Evolutionary conservation across 768 basidiomycete genomes (phyloP), one percentile per base, ranked within the genome.

Genomic region (Russula vinacea): DNA sequence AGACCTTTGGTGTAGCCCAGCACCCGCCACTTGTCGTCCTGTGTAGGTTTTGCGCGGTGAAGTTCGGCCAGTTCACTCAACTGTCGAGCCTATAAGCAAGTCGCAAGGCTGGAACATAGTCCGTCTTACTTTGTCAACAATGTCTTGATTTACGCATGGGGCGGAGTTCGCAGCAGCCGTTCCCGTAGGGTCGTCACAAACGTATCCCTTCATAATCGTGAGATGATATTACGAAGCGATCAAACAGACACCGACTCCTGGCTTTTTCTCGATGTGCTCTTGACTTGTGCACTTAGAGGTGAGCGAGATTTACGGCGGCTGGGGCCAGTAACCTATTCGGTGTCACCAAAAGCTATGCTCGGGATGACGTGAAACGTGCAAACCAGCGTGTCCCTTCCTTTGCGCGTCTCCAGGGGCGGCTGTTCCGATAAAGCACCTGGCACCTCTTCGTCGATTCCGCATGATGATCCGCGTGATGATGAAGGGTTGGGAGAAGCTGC

Each of bases 91-190:
- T 32, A 37, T 7, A 5, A 42, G 51, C 40, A 16, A 49, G 49
- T 17, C 22, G 35, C 13, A 35, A 35, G 6, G 6, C 10, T 14
- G 35, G 45, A 19, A 19, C 54, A 16, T 24, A 26, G 11, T 16
- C 71, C 29, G 66, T 84, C 90, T 79, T 88, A 86, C 90, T 80
- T 89, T 90, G 70, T 87, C 85, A 37, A 90, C 79, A 53, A 93
- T 81, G 68, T 87, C 83, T 71, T 91, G 86, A 70, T 93, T 93
- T 3, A 78, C 77, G 62, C 83, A 85, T 5, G 71, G 70, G 1
- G 59, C 69, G 16, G 64, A 68, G 62, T 70, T 52, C 51, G 71
- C 39, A 11, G n/a, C 32, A 32, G 73, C 1, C 63, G 70, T 32
- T 67, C 80, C 82, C 17, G 17, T n/a, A 1, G 66, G 68, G 22